phyloP scores from a whole-genome alignment of 2,329 filamentous ascomycete genomes.

The Fusarium globosum region DNA sequence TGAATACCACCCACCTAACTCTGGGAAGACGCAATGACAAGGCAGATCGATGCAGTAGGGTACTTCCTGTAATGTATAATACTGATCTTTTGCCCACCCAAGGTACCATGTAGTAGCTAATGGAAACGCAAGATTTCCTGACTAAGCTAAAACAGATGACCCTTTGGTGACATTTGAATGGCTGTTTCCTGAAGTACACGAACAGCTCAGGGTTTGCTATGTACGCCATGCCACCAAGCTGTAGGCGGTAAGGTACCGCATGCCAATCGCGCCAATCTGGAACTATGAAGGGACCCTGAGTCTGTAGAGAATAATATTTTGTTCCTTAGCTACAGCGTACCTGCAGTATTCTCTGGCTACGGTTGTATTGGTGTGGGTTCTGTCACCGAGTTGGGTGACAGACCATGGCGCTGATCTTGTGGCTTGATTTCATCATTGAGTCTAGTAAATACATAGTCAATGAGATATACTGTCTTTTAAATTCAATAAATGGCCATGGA shows the following conservation, averaged over 20 bases:
- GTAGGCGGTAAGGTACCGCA: slow-evolving; percentile 33
- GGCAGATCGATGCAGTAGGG: slow-evolving; percentile 41
- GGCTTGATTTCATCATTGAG: neutral
- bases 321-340: slow-evolving; percentile 36
- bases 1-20: slow-evolving; percentile 30
- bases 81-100: neutral
- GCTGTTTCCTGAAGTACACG: slow-evolving; percentile 25
- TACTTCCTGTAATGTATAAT: slow-evolving; percentile 7
- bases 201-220: slow-evolving; percentile 36
- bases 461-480: neutral
- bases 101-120: slow-evolving; percentile 5
- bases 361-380: slow-evolving; percentile 11
- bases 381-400: neutral
- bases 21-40: slow-evolving; percentile 32
- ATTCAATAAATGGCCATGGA: neutral
- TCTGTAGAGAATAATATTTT: slow-evolving; percentile 19
- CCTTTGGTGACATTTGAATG: slow-evolving; percentile 30
- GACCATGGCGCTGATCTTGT: neutral
- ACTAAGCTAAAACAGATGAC: slow-evolving; percentile 17
- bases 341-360: slow-evolving; percentile 22
- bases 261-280: slow-evolving; percentile 38
- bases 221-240: slow-evolving; percentile 33
- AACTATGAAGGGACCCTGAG: slow-evolving; percentile 11
- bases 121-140: slow-evolving; percentile 1
- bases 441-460: neutral